Conservation (phyloP, 129 eudicot species). For the Lactuca saligna region DNA sequence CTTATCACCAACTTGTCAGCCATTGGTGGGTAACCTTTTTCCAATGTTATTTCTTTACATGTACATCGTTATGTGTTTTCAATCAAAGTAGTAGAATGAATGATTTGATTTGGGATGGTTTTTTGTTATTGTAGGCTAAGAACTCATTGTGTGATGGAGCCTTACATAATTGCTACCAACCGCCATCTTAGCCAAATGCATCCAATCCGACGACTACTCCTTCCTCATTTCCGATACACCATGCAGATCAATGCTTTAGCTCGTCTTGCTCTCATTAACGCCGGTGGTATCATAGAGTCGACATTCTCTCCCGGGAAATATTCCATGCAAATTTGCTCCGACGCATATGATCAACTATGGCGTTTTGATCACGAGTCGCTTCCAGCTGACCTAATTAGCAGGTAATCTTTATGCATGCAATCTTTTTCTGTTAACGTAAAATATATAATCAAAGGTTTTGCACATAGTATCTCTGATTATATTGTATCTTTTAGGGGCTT, state of each 20-base stretch:
- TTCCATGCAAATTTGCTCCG: constrained; percentile 36
- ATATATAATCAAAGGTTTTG: too few relatives aligned
- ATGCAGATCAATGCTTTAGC: constrained; percentile 81
- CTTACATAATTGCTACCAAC: constrained; percentile 13
- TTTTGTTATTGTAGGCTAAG: constrained; percentile 44
- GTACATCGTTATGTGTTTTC: background rate
- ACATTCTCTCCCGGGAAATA: background rate
- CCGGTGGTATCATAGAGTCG: constrained; percentile 49
- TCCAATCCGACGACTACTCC: constrained; percentile 56
- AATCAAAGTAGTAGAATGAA: too few relatives aligned
- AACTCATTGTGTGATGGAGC: constrained; percentile 72
- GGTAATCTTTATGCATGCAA: constrained; percentile 1
- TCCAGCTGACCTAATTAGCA: constrained; percentile 30
- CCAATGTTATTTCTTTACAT: background rate
- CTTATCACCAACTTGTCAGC: constrained; percentile 56
- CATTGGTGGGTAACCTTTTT: constrained; percentile 48
- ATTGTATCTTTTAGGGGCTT: constrained; percentile 40
- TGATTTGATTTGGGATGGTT: too few relatives aligned
- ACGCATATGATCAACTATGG: constrained; percentile 59
- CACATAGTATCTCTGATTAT: too few relatives aligned
- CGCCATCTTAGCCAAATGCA: constrained; percentile 80
- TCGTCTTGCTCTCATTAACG: constrained; percentile 57
- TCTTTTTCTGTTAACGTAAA: too few relatives aligned
- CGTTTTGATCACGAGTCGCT: constrained; percentile 48
- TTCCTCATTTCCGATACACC: constrained; percentile 74